Percentiles rank a stretch among this genome's conserved stretches.
phyloP scores from a whole-genome alignment of 495 filamentous ascomycete genomes.

The Bryoglossum gracile region DNA sequence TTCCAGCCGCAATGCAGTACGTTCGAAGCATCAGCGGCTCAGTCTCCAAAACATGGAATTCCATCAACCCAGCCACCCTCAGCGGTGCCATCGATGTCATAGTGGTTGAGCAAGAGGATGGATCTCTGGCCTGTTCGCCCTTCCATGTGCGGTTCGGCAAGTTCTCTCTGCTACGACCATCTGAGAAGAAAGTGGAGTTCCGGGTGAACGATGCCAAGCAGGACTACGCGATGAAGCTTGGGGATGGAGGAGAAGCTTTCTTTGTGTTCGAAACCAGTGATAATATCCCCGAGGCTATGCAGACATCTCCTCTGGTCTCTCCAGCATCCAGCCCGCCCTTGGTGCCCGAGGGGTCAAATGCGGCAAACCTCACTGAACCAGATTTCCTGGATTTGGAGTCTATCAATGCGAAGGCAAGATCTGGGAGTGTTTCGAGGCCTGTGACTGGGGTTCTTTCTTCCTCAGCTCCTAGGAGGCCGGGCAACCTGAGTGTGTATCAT shows the following conservation, averaged over 20 bases:
- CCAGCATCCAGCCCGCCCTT: conserved; percentile 72
- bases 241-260: conserved; percentile 95
- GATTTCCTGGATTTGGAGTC: conserved; percentile 71
- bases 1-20: conserved; percentile 72
- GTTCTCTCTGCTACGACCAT: conserved; percentile 90
- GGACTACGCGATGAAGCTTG: conserved; percentile 95
- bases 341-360: conserved; percentile 46
- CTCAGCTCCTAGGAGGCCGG: conserved; percentile 20
- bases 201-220: conserved; percentile 87
- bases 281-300: conserved; percentile 77
- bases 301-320: conserved; percentile 89
- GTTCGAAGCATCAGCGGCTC: conserved; percentile 92
- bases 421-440: conserved; percentile 21
- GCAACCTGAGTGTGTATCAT: conserved; percentile 19
- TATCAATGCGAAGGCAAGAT: conserved; percentile 24
- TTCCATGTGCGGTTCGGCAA: conserved; percentile 99
- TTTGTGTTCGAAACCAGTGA: conserved; percentile 96
- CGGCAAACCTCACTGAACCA: conserved; percentile 63
- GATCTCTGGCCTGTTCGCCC: conserved; percentile 77
- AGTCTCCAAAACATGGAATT: conserved; percentile 98
- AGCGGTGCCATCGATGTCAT: conserved; percentile 99
- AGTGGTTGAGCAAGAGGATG: conserved; percentile 96
- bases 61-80: conserved; percentile 95
- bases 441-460: conserved; percentile 11
- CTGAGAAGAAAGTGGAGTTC: conserved; percentile 99